These are phyloP conservation scores for Kodamaea lidongshanica DNA, from an alignment of 805 yeast genomes.

Conservation along the genomic window DNA sequence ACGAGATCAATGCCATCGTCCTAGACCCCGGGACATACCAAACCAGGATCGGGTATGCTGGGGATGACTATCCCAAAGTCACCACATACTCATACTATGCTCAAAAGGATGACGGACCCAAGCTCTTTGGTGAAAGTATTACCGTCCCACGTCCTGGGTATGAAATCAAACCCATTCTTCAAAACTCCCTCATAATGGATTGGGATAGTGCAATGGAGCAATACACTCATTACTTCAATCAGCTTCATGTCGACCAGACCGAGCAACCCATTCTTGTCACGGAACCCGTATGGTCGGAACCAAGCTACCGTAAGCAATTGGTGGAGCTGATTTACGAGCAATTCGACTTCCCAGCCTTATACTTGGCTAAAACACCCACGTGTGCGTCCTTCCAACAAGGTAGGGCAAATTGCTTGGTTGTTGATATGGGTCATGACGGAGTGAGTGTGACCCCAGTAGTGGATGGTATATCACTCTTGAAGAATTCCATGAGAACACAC, in stretches of 20 bases:
- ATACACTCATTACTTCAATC: constrained; percentile 55
- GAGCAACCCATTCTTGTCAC: constrained; percentile 78
- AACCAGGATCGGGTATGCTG: constrained; percentile 87
- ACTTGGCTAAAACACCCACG: constrained; percentile 75
- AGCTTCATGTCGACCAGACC: constrained; percentile 45
- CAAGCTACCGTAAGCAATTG: constrained; percentile 57
- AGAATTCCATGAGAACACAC: constrained; percentile 63
- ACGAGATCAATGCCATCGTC: constrained; percentile 87
- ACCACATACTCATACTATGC: constrained; percentile 65
- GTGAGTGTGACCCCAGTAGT: constrained; percentile 74
- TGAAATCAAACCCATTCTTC: constrained; percentile 52
- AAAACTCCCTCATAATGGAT: constrained; percentile 61
- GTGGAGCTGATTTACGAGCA: constrained; percentile 68
- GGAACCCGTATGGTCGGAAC: constrained; percentile 82
- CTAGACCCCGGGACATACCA: constrained; percentile 84
- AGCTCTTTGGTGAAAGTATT: constrained; percentile 38
- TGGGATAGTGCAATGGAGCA: constrained; percentile 84
- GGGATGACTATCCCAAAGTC: constrained; percentile 79
- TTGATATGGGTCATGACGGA: constrained; percentile 78
- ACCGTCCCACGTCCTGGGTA: constrained; percentile 45
- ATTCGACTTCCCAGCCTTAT: constrained; percentile 72
- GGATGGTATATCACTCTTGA: constrained; percentile 72
- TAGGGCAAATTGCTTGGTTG: constrained; percentile 78
- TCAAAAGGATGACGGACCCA: constrained; percentile 29
- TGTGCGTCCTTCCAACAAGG: constrained; percentile 87